A percentile compares a stretch with the other conserved stretches of the same genome.
These are phyloP conservation scores for Mycena chlorophos DNA, from an alignment of 768 basidiomycete species.

Conservation along the genomic window DNA sequence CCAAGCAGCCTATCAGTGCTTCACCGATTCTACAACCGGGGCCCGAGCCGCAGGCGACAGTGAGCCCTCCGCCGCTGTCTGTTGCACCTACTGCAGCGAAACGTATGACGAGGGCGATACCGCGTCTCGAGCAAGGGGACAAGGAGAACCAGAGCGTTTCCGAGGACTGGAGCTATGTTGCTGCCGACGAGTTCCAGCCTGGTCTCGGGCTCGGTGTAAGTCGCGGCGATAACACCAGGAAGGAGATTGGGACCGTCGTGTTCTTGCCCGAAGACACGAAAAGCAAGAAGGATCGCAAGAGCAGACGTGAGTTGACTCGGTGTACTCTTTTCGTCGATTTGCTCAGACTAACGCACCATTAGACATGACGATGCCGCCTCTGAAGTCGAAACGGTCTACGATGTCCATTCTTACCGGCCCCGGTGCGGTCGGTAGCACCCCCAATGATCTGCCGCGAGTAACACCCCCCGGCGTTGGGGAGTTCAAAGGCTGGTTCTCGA, in stretches of 20 bases:
- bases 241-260: slow-evolving; percentile 55
- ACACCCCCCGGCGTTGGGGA: slow-evolving; percentile 78
- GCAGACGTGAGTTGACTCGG: slow-evolving; percentile 49
- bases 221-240: slow-evolving; percentile 30
- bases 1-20: too few species aligned
- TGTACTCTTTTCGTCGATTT: not conserved
- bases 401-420: slow-evolving; percentile 51
- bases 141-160: slow-evolving; percentile 45
- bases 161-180: slow-evolving; percentile 42
- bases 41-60: too few species aligned
- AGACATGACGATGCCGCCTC: slow-evolving; percentile 37
- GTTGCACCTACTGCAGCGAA: not conserved
- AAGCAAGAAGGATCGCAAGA: slow-evolving; percentile 50
- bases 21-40: too few species aligned
- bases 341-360: slow-evolving; percentile 8
- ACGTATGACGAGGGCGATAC: slow-evolving; percentile 12
- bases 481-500: slow-evolving; percentile 93
- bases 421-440: slow-evolving; percentile 41
- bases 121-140: slow-evolving; percentile 27
- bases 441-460: slow-evolving; percentile 38
- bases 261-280: slow-evolving; percentile 30
- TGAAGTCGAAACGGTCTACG: slow-evolving; percentile 48
- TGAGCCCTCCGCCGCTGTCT: not conserved
- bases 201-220: slow-evolving; percentile 36
- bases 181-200: slow-evolving; percentile 32